Percentiles rank a stretch among this genome's conserved stretches.
Evolutionary conservation across 2,329 filamentous ascomycete species (phyloP).

Genomic region (Dactylella cylindrospora): DNA sequence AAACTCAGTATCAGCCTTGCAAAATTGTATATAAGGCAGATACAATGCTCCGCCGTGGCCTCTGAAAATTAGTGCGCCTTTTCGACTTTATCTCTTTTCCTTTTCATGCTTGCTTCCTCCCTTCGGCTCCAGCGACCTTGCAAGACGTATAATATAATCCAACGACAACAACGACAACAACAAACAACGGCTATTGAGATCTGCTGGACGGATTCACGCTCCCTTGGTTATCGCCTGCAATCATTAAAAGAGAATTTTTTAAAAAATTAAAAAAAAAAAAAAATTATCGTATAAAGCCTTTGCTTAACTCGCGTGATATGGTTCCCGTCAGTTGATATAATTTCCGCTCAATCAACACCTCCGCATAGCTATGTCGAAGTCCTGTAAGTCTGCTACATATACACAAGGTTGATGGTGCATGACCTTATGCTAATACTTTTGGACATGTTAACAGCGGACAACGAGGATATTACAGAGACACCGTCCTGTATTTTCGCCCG

Average conservation of each 20-base stretch:
- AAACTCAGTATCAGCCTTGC: slow-evolving; percentile 10
- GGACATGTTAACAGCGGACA: slow-evolving; percentile 20
- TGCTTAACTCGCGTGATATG: slow-evolving; percentile 34
- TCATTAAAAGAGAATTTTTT: too few species aligned
- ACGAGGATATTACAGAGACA: slow-evolving; percentile 41
- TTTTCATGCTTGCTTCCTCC: slow-evolving; percentile 8
- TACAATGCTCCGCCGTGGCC: slow-evolving; percentile 19
- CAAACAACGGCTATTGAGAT: background rate
- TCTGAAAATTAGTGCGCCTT: slow-evolving; percentile 6
- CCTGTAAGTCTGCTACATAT: slow-evolving; percentile 17
- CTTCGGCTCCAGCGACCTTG: slow-evolving; percentile 2
- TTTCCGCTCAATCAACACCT: too few species aligned
- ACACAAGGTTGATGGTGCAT: too few species aligned
- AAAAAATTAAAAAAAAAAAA: too few species aligned
- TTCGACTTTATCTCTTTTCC: slow-evolving; percentile 3
- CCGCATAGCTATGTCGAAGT: slow-evolving; percentile 28
- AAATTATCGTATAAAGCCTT: too few species aligned
- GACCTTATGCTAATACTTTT: slow-evolving; percentile 1
- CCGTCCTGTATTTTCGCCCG: slow-evolving; percentile 34
- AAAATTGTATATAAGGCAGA: slow-evolving; percentile 11
- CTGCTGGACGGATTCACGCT: slow-evolving; percentile 35
- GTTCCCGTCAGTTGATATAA: slow-evolving; percentile 5
- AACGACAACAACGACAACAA: too few species aligned
- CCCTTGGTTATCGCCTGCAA: too few species aligned
- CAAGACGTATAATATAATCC: slow-evolving; percentile 7